A percentile compares a stretch with the other conserved stretches of the same genome.
Conservation (phyloP, 2,329 filamentous ascomycete genomes). For the Beauveria caledonica region DNA sequence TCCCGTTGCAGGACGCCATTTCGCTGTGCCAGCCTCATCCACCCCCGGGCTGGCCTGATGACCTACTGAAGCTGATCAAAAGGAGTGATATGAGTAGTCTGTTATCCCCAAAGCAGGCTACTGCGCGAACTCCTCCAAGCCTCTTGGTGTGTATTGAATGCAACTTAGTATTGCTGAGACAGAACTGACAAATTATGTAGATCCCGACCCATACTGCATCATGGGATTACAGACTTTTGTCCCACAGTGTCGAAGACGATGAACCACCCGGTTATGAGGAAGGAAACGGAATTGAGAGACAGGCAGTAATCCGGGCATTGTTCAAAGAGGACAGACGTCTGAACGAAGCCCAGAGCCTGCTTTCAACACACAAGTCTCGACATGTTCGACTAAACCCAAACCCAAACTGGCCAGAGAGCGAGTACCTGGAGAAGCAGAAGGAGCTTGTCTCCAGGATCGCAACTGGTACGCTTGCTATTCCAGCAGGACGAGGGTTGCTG, state of each 20-base stretch:
- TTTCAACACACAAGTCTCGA: slow-evolving; percentile 78
- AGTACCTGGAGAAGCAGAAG: slow-evolving; percentile 87
- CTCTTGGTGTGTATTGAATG: slow-evolving; percentile 32
- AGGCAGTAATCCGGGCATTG: slow-evolving; percentile 73
- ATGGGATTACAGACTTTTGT: slow-evolving; percentile 73
- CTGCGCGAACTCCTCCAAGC: slow-evolving; percentile 26
- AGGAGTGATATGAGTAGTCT: slow-evolving; percentile 72
- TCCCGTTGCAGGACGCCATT: slow-evolving; percentile 75
- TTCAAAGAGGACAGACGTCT: slow-evolving; percentile 89
- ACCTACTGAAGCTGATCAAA: slow-evolving; percentile 66
- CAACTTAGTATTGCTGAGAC: background rate
- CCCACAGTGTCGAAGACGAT: slow-evolving; percentile 54
- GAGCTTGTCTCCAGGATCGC: slow-evolving; percentile 80
- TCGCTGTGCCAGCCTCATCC: slow-evolving; percentile 77
- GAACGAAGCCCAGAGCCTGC: slow-evolving; percentile 71
- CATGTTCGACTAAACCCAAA: slow-evolving; percentile 69
- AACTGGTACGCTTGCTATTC: slow-evolving; percentile 78
- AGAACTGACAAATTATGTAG: slow-evolving; percentile 24
- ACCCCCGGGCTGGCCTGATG: slow-evolving; percentile 64
- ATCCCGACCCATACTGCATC: slow-evolving; percentile 56
- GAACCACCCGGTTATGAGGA: slow-evolving; percentile 60
- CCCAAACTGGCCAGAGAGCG: slow-evolving; percentile 73
- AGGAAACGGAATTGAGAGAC: slow-evolving; percentile 73
- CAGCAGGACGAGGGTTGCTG: slow-evolving; percentile 77
- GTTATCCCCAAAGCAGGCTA: slow-evolving; percentile 35